Evolutionary conservation across 1,284 basidiomycete genomes (phyloP).

Genomic region (Boletus semigastroideus): DNA sequence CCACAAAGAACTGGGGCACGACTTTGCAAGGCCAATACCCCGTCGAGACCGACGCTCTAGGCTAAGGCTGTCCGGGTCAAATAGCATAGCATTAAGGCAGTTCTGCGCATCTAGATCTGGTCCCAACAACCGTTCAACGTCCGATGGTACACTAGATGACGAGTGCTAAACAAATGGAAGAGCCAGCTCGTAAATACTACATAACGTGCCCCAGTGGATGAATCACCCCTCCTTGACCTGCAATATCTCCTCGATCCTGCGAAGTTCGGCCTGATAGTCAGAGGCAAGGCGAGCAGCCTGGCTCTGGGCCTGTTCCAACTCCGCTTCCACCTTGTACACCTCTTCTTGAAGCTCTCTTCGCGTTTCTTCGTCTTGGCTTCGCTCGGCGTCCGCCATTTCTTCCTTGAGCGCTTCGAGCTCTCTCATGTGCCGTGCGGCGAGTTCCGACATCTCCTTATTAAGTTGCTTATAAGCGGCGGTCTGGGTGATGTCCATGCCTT

Average conservation of each 20-base stretch:
- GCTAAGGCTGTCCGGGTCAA: neutral
- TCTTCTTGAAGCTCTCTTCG: conserved; percentile 30
- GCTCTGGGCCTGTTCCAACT: conserved; percentile 29
- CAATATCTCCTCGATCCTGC: conserved; percentile 35
- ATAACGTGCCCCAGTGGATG: conserved; percentile 18
- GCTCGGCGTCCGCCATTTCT: conserved; percentile 33
- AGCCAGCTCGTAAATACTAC: conserved; percentile 30
- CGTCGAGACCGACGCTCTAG: conserved; percentile 3
- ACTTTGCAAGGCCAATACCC: conserved; percentile 3
- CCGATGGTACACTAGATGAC: conserved; percentile 2
- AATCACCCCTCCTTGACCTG: conserved; percentile 33
- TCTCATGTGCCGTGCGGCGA: conserved; percentile 36
- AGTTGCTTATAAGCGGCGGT: conserved; percentile 36
- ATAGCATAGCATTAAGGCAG: conserved; percentile 3
- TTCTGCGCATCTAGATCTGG: conserved; percentile 18
- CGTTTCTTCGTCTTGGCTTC: conserved; percentile 32
- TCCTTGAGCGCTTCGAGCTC: conserved; percentile 35
- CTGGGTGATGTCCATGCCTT: conserved; percentile 36
- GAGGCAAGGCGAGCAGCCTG: conserved; percentile 32
- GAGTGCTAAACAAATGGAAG: conserved; percentile 10
- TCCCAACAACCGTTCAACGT: conserved; percentile 7
- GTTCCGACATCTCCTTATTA: conserved; percentile 33
- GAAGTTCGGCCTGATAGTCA: conserved; percentile 34
- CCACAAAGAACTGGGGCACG: conserved; percentile 5
- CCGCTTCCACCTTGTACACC: conserved; percentile 29